phyloP scores from a whole-genome alignment of 495 filamentous ascomycete genomes.

The Penicillium verhagenii region DNA sequence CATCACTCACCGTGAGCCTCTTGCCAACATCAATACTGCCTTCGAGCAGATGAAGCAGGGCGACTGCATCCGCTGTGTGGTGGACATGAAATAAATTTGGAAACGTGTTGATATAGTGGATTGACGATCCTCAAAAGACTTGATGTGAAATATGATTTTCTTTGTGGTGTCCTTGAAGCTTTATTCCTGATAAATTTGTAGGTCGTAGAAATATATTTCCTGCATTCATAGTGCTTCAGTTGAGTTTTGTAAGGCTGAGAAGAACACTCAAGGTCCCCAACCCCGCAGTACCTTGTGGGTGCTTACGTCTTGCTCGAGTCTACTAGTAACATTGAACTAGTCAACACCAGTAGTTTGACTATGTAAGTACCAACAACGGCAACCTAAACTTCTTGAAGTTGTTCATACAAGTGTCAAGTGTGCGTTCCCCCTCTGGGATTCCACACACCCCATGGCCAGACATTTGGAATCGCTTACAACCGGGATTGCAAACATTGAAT shows the following conservation, averaged over 20 bases:
- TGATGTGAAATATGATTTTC: constrained; percentile 29
- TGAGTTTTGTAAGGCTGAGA: constrained; percentile 11
- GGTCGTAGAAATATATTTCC: background rate
- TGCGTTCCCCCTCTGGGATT: no score
- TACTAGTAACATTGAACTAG: no score
- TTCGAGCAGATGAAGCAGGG: constrained; percentile 94
- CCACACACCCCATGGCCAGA: background rate
- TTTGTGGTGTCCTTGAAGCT: constrained; percentile 8
- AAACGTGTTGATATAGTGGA: constrained; percentile 8
- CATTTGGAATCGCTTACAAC: background rate
- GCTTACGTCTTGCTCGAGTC: no score
- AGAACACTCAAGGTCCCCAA: constrained; percentile 25
- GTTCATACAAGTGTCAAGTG: no score
- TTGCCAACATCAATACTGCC: constrained; percentile 79
- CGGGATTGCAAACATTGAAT: background rate
- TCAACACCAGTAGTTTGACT: no score
- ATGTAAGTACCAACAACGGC: no score
- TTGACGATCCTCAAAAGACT: constrained; percentile 18
- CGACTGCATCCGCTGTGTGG: constrained; percentile 90
- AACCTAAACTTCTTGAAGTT: no score
- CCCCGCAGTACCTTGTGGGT: constrained; percentile 16
- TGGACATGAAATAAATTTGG: constrained; percentile 43
- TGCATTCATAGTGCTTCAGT: background rate
- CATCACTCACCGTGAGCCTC: constrained; percentile 89
- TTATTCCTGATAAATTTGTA: background rate